Percentiles rank a stretch among this genome's conserved stretches.
Conservation (phyloP, 2,329 filamentous ascomycete genomes). For the Alternaria solani region DNA sequence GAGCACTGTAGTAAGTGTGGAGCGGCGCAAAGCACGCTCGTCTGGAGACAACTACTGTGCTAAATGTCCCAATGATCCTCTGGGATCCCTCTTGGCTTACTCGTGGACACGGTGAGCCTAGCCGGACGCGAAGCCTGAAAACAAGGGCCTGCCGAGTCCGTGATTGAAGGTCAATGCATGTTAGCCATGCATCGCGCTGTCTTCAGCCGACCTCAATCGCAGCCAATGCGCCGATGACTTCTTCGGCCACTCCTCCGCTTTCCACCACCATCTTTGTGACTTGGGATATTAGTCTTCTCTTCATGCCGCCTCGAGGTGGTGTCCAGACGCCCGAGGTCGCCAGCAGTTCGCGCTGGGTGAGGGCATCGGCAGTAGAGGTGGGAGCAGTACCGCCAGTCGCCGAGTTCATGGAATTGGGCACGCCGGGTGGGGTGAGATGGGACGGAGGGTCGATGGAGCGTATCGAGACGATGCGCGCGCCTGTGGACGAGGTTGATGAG, state of each 20-base stretch:
- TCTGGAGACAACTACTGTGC: constrained; percentile 9
- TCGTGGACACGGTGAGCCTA: background rate
- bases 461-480: constrained; percentile 54
- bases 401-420: constrained; percentile 57
- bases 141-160: constrained; percentile 2
- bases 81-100: constrained; percentile 1
- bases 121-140: background rate
- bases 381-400: constrained; percentile 54
- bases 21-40: constrained; percentile 1
- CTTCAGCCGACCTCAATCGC: constrained; percentile 66
- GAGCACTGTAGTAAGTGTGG: background rate
- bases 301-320: constrained; percentile 82
- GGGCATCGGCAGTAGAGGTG: constrained; percentile 50
- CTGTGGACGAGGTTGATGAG: constrained; percentile 27
- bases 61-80: background rate
- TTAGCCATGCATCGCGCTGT: background rate
- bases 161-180: constrained; percentile 4
- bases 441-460: constrained; percentile 61
- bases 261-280: constrained; percentile 81
- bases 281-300: constrained; percentile 72
- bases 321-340: constrained; percentile 79
- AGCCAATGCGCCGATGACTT: constrained; percentile 83
- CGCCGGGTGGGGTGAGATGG: constrained; percentile 57
- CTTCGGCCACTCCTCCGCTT: constrained; percentile 81
- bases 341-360: constrained; percentile 61